phyloP scores from a whole-genome alignment of 2,329 filamentous ascomycete genomes.

The Fusarium algeriense region DNA sequence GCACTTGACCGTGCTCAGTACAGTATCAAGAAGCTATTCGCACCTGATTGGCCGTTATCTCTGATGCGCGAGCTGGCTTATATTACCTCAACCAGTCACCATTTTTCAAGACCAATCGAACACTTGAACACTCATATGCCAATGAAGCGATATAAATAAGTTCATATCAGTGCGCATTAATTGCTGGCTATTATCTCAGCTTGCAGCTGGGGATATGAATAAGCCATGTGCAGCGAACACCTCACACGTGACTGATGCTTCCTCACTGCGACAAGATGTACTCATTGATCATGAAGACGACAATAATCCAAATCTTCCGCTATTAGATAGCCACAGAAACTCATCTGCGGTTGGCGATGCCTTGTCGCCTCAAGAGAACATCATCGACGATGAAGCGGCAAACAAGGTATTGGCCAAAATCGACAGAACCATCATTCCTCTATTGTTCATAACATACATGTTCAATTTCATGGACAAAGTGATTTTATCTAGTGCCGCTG shows the following conservation, averaged over 20 bases:
- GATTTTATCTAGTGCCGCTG: constrained; percentile 66
- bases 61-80: background rate
- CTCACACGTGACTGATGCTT: background rate
- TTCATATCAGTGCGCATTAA: rapidly evolving
- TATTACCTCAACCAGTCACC: background rate
- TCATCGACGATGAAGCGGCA: constrained; percentile 24
- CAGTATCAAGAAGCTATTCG: constrained; percentile 2
- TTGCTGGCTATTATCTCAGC: too few relatives aligned
- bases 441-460: constrained; percentile 69
- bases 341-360: background rate
- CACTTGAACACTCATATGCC: rapidly evolving
- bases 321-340: constrained; percentile 2
- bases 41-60: background rate
- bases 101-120: background rate
- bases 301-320: constrained; percentile 4
- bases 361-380: background rate
- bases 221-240: background rate
- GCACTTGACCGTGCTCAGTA: background rate
- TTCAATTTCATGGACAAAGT: constrained; percentile 73
- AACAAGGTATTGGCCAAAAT: constrained; percentile 65
- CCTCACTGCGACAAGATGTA: background rate
- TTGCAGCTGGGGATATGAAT: background rate
- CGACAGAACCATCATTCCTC: constrained; percentile 65
- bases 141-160: background rate
- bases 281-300: background rate